These are phyloP conservation scores for Strigomonas culicis DNA, from an alignment of 208 protist genomes.

Conservation along the genomic window DNA sequence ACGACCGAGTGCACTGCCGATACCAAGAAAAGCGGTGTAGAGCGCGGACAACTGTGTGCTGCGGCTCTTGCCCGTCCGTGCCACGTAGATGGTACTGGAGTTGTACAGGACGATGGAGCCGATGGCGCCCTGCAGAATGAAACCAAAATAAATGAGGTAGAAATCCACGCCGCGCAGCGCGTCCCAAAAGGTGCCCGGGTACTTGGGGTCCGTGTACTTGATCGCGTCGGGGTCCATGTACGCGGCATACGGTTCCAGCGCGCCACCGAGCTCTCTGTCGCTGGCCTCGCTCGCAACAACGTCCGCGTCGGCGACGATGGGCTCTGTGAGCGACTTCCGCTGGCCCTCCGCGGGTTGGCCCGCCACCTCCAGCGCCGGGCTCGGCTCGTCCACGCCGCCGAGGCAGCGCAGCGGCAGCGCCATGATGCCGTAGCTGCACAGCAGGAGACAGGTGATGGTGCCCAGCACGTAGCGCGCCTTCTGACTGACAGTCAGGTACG, in stretches of 20 bases:
- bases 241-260: not conserved
- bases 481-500: slow-evolving; percentile 33
- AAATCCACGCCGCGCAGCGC: slow-evolving; percentile 32
- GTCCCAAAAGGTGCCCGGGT: slow-evolving; percentile 41
- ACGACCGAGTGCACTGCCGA: slow-evolving; percentile 52
- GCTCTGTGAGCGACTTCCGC: not conserved
- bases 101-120: slow-evolving; percentile 67
- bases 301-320: not conserved
- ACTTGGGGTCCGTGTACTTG: slow-evolving; percentile 47
- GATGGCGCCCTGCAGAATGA: slow-evolving; percentile 46
- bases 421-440: slow-evolving; percentile 40
- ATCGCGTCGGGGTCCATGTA: not conserved
- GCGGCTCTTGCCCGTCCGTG: slow-evolving; percentile 39
- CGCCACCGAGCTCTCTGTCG: not conserved
- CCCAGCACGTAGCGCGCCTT: slow-evolving; percentile 26
- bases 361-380: not conserved
- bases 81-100: slow-evolving; percentile 58
- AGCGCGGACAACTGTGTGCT: slow-evolving; percentile 34
- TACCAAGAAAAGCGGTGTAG: slow-evolving; percentile 63
- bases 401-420: slow-evolving; percentile 45
- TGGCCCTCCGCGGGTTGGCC: no score
- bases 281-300: not conserved
- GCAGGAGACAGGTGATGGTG: slow-evolving; percentile 37
- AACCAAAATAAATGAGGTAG: slow-evolving; percentile 48
- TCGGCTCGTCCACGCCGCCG: slow-evolving; percentile 45